Base-by-base conservation (phyloP, 83 land plant species). In the Picea mariana region DNA sequence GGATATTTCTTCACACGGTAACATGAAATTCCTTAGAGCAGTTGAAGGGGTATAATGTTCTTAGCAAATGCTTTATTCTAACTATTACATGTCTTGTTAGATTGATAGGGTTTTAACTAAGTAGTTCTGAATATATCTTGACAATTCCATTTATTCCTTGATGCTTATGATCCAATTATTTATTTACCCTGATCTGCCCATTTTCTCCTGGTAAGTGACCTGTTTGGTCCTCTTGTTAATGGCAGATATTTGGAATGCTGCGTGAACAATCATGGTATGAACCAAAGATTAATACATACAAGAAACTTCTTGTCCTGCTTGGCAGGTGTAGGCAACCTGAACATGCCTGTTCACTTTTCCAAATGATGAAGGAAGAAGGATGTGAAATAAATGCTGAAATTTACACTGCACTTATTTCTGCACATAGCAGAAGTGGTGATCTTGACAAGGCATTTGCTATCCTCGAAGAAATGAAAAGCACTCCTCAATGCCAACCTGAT, bases 261-360 rank as follows among this genome's bases (percentile, higher is more conserved):
- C 85, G 99, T 4, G 86, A 84, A 78, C 98, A 97, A 82, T 83
- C 90, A 5, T 97, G 98, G 98, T 97, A 95, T 78, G 67, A 83
- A 26, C 89, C 96, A 12, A 87, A 94, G 40, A 55, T 82, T 75
- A 93, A 90, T 79, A 92, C 95, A 9, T 95, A 95, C 81, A 84
- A 92, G 42, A 92, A 84, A 77, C 89, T 97, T 12, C 24, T 97
- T 69, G 83, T 83, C 55, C 88, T 97, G 96, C 92, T 97, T 61
- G 98, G 96, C 24, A 92, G 89, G 81, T 92, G 91, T 81, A 90
- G 62, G 85, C 91, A 91, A 79, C 91, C 93, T 27, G 91, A 88
- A 8, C 80, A 89, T 49, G 99, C 99, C n/a, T 24, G 58, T 18
- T 31, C 78, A 27, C 87, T 95, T 26, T 95, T 89, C 65, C 86